Evolutionary conservation across 2,329 filamentous ascomycete species (phyloP), one percentile per base, ranked within the genome.

Genomic region (Diaporthe ampelina): DNA sequence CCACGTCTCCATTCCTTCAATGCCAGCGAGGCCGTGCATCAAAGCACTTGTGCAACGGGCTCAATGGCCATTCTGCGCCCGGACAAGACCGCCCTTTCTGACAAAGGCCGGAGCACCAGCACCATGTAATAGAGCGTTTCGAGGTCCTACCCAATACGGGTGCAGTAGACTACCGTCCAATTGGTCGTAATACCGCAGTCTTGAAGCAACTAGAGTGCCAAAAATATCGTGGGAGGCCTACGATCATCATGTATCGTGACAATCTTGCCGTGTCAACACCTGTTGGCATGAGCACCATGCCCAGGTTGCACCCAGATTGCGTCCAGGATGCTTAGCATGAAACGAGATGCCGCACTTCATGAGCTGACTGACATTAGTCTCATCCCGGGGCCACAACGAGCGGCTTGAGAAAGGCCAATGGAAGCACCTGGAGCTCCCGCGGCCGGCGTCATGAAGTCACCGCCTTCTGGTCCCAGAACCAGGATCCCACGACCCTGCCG

Each of bases 351-450:
- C 37, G n/a, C 40, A 24, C 37, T 19, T 8, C 24, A 45, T n/a
- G 73, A 19, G 58, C 32, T 32, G 50, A 54, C 70, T 73, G 74
- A 48, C 71, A 75, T 73, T 50, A 57, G 54, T 58, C 57, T 43
- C 48, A 21, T 21, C 63, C 50, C 15, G 29, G 63, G 48, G 32
- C n/a, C 45, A 68, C 48, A 40, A 40, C 32, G 4, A 54, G 45
- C 48, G 19, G 45, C 56, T 58, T 48, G 21, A 19, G 29, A 29
- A 19, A 26, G 35, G 70, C 71, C 43, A 70, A 59, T 35, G 52
- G 52, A 48, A 35, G 43, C 19, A 35, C 40, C 56, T 37, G 48
- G n/a, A 26, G 57, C 40, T 67, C 52, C 52, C 52, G 15, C 43
- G 37, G 37, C n/a, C 45, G 70, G 43, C 43, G 37, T 54, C n/a